These are phyloP conservation scores for Cyclanthera cordifolia DNA, from an alignment of 306 rosid species.

Conservation along the genomic window DNA sequence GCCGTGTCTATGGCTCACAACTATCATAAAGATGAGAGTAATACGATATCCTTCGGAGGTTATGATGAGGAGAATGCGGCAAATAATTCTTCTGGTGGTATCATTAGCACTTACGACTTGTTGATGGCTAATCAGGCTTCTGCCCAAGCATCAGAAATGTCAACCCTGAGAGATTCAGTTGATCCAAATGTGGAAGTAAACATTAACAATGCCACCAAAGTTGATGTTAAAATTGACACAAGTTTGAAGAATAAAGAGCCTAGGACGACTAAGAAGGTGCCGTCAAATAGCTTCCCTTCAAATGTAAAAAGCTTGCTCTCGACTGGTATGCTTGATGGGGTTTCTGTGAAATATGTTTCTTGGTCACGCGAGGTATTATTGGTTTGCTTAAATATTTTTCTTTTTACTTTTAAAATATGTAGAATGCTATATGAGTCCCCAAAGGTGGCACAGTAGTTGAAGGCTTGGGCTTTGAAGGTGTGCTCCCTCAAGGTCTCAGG, in stretches of 20 bases:
- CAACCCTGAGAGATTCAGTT: slow-evolving; percentile 37
- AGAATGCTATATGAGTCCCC: not conserved
- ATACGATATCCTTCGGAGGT: slow-evolving; percentile 61
- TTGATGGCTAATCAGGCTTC: slow-evolving; percentile 47
- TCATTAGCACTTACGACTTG: slow-evolving; percentile 49
- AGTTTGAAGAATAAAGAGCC: slow-evolving; percentile 51
- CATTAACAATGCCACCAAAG: slow-evolving; percentile 34
- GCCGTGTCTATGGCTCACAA: slow-evolving; percentile 36
- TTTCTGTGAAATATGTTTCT: slow-evolving; percentile 76
- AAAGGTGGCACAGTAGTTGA: no score
- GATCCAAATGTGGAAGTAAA: slow-evolving; percentile 32
- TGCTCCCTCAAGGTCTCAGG: no score
- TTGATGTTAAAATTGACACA: slow-evolving; percentile 31
- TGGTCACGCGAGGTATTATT: slow-evolving; percentile 77
- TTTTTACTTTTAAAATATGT: not conserved
- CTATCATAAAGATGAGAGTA: slow-evolving; percentile 44
- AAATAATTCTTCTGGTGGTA: slow-evolving; percentile 46
- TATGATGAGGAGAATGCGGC: slow-evolving; percentile 44
- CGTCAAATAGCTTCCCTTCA: slow-evolving; percentile 82
- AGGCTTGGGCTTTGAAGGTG: no score
- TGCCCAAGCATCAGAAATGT: slow-evolving; percentile 36
- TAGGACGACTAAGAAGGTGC: slow-evolving; percentile 54
- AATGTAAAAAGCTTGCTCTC: slow-evolving; percentile 92
- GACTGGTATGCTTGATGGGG: slow-evolving; percentile 88
- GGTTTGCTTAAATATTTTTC: slow-evolving; percentile 8